A percentile compares a stretch with the other conserved stretches of the same genome.
These are phyloP conservation scores for Craterostigma plantagineum DNA, from an alignment of 257 asterid species.

Conservation along the genomic window DNA sequence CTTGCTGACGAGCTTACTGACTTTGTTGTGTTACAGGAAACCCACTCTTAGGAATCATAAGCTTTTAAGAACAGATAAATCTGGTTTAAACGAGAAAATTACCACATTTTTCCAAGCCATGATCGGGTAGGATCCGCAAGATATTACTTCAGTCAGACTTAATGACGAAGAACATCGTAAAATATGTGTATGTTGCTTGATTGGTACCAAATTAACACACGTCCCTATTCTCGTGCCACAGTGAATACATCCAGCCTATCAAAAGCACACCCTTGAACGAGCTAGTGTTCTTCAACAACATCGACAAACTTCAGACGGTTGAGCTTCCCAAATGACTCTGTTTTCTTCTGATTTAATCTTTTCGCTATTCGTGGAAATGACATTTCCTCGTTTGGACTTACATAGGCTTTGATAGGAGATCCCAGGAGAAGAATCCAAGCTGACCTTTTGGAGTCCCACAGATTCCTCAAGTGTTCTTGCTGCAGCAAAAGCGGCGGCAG, in stretches of 20 bases:
- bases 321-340: slow-evolving; percentile 11
- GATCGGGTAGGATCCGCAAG: slow-evolving; percentile 29
- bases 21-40: slow-evolving; percentile 24
- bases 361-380: slow-evolving; percentile 2
- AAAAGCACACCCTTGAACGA: slow-evolving; percentile 51
- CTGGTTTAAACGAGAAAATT: slow-evolving; percentile 15
- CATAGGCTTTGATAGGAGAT: slow-evolving; percentile 82
- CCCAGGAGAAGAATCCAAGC: slow-evolving; percentile 86
- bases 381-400: slow-evolving; percentile 11
- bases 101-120: slow-evolving; percentile 30
- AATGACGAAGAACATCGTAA: no score
- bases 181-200: no score
- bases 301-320: slow-evolving; percentile 69
- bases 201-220: no score
- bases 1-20: neutral
- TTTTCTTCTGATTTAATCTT: neutral
- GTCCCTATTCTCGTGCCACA: no score
- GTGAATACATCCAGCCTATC: slow-evolving; percentile 52
- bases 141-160: no score
- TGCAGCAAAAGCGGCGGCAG: slow-evolving; percentile 37
- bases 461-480: slow-evolving; percentile 58
- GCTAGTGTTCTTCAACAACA: slow-evolving; percentile 53
- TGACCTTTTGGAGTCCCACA: slow-evolving; percentile 64
- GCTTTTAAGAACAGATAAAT: slow-evolving; percentile 24
- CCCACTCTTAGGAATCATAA: slow-evolving; percentile 22